A percentile compares a stretch with the other conserved stretches of the same genome.
These are phyloP conservation scores for Kwoniella bestiolae DNA, from an alignment of 768 basidiomycete genomes.

Conservation along the genomic window DNA sequence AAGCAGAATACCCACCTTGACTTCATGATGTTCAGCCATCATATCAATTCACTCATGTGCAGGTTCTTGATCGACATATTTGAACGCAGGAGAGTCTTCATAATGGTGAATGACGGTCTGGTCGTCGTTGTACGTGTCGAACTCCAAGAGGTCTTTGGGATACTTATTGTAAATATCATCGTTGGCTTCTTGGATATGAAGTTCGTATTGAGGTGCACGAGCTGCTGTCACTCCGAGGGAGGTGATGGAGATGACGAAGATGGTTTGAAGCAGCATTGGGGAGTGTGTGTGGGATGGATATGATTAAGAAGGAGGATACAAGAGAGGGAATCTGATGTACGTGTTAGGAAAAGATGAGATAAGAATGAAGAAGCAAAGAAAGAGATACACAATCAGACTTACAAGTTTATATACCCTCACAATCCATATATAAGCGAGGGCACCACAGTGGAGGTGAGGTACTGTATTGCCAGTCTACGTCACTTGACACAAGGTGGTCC, in stretches of 20 bases:
- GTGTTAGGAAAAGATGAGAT: too few relatives aligned
- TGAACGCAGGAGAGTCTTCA: not conserved
- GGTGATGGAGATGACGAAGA: not conserved
- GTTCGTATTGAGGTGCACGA: not conserved
- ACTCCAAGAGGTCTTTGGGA: not conserved
- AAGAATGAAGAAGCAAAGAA: not conserved
- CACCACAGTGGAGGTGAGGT: too few relatives aligned
- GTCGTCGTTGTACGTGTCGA: not conserved
- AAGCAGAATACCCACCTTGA: not conserved
- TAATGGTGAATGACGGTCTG: not conserved
- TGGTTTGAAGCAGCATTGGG: not conserved
- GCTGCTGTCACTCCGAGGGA: not conserved
- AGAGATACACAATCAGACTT: too few relatives aligned
- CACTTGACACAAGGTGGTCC: too few relatives aligned
- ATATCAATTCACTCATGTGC: constrained; percentile 8
- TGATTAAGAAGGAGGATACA: too few relatives aligned
- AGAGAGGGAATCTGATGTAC: too few relatives aligned
- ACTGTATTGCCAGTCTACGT: too few relatives aligned
- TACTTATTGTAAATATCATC: not conserved
- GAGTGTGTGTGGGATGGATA: not conserved
- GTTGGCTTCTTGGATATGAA: not conserved
- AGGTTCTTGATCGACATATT: constrained; percentile 18
- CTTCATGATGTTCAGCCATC: constrained; percentile 4
- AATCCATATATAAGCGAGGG: too few relatives aligned
- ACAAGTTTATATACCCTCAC: too few relatives aligned